A percentile compares a stretch with the other conserved stretches of the same genome.
Conservation (phyloP, 352 stramenopile species). For the Globisporangium nodosum region DNA sequence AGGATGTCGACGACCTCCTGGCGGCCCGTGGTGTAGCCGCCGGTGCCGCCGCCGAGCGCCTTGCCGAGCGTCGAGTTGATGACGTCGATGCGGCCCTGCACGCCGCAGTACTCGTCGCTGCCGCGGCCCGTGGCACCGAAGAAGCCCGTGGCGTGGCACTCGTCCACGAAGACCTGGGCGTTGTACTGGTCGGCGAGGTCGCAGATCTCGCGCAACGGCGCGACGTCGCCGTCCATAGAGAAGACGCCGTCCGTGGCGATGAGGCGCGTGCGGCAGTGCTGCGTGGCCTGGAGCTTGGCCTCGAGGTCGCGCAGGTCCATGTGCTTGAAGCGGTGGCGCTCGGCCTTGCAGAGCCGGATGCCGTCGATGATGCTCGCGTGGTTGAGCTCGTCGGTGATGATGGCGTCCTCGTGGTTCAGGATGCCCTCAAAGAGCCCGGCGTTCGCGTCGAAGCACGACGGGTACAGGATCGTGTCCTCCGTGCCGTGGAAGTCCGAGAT, state of each 20-base stretch:
- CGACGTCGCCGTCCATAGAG: conserved; percentile 93
- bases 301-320: conserved; percentile 91
- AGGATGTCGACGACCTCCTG: conserved; percentile 91
- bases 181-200: conserved; percentile 91
- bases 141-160: conserved; percentile 93
- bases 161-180: conserved; percentile 91
- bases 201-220: conserved; percentile 87
- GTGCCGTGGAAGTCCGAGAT: conserved; percentile 94
- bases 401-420: conserved; percentile 86
- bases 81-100: conserved; percentile 88
- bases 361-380: conserved; percentile 95
- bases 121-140: conserved; percentile 89
- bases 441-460: conserved; percentile 94
- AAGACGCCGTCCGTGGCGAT: conserved; percentile 95
- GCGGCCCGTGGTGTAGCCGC: conserved; percentile 89
- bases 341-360: conserved; percentile 91
- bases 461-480: conserved; percentile 93
- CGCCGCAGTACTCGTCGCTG: conserved; percentile 89
- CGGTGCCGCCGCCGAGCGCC: conserved; percentile 89
- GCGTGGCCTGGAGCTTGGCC: conserved; percentile 80
- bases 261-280: conserved; percentile 87
- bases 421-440: conserved; percentile 89
- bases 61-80: conserved; percentile 95
- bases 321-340: conserved; percentile 92
- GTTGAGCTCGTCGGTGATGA: conserved; percentile 93